These are phyloP conservation scores for Oehlia diaphana DNA, from an alignment of 192 early-diverging fungal species.

Conservation along the genomic window DNA sequence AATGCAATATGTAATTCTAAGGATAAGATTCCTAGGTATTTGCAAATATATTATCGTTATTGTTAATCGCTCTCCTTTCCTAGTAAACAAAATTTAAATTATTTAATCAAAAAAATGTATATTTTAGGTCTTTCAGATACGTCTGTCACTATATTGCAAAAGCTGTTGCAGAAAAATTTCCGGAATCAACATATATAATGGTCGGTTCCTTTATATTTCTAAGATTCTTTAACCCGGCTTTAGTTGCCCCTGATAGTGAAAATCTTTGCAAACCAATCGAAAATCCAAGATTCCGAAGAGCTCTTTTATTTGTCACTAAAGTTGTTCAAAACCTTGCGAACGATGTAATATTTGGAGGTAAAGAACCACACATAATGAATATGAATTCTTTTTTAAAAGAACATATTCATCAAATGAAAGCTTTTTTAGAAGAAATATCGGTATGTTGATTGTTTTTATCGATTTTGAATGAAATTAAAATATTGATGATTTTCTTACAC, in stretches of 20 bases:
- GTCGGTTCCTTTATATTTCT: constrained; percentile 96
- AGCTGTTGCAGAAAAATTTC: constrained; percentile 79
- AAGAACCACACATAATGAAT: constrained; percentile 92
- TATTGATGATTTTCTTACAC: neutral
- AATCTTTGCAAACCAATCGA: constrained; percentile 54
- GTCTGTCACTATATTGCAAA: constrained; percentile 79
- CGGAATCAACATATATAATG: constrained; percentile 76
- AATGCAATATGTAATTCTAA: constrained; percentile 80
- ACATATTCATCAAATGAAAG: constrained; percentile 76
- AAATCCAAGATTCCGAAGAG: constrained; percentile 72
- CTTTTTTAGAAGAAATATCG: constrained; percentile 80
- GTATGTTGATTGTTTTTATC: constrained; percentile 34
- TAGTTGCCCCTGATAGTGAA: constrained; percentile 88
- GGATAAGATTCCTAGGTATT: constrained; percentile 61
- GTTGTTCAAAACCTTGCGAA: constrained; percentile 96
- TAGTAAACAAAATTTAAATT: neutral
- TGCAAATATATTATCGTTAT: neutral
- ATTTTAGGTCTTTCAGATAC: constrained; percentile 61
- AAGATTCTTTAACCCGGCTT: constrained; percentile 92
- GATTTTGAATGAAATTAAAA: neutral
- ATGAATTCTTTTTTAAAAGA: constrained; percentile 83
- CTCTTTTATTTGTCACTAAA: constrained; percentile 86
- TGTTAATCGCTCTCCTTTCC: neutral
- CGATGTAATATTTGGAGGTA: constrained; percentile 87
- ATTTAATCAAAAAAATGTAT: neutral